Percentiles rank a stretch among this genome's conserved stretches.
Evolutionary conservation across 768 basidiomycete genomes (phyloP).

Genomic region (Solioccasus polychromus): DNA sequence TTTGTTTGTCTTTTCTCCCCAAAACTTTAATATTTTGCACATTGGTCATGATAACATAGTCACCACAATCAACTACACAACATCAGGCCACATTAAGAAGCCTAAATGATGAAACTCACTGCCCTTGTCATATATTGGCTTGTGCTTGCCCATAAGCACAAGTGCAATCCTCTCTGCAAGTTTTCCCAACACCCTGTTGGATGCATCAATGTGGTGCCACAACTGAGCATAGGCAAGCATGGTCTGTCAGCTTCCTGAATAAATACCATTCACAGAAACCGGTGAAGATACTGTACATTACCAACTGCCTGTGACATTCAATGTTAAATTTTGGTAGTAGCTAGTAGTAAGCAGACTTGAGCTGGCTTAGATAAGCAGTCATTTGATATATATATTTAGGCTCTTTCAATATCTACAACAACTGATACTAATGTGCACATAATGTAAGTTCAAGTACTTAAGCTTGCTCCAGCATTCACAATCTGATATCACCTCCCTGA

Average conservation of each 20-base stretch:
- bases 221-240: conserved; percentile 90
- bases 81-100: background rate
- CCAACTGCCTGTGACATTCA: conserved; percentile 85
- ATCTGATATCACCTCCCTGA: too few relatives aligned
- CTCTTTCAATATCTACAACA: too few relatives aligned
- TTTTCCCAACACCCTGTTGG: conserved; percentile 92
- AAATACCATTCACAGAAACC: background rate
- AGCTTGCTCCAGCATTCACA: too few relatives aligned
- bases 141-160: conserved; percentile 98
- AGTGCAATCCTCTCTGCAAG: conserved; percentile 91
- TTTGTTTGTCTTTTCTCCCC: conserved; percentile 83
- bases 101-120: conserved; percentile 44
- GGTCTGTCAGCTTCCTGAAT: conserved; percentile 55
- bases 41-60: conserved; percentile 96
- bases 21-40: conserved; percentile 80
- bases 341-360: too few relatives aligned
- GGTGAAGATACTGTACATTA: conserved; percentile 50
- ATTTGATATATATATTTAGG: too few relatives aligned
- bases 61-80: conserved; percentile 87
- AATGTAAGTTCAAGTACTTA: too few relatives aligned
- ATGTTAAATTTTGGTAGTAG: too few relatives aligned
- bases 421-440: too few relatives aligned
- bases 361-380: too few relatives aligned
- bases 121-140: conserved; percentile 92
- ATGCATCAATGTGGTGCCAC: conserved; percentile 94